phyloP scores from a whole-genome alignment of 495 filamentous ascomycete species.

The Neurospora sp. region DNA sequence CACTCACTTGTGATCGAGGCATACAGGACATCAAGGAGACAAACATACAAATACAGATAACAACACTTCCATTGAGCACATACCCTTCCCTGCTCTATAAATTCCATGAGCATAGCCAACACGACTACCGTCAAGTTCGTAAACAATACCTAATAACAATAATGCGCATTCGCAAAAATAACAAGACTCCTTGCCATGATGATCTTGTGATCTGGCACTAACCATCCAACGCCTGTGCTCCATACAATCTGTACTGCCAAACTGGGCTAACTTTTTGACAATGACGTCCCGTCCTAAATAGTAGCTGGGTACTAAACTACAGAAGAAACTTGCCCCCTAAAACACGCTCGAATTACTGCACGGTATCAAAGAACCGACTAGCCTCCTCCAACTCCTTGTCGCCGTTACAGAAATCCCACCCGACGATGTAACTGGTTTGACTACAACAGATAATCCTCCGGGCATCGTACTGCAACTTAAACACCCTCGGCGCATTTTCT shows the following conservation, averaged over 20 bases:
- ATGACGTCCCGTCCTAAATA: neutral
- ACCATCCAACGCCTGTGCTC: neutral
- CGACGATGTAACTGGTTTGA: constrained; percentile 82
- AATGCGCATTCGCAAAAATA: neutral
- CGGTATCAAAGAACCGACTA: constrained; percentile 59
- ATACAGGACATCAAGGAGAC: neutral
- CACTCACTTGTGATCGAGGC: neutral
- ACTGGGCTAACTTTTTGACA: neutral
- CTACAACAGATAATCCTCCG: constrained; percentile 89
- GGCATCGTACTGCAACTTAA: constrained; percentile 95
- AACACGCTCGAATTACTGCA: constrained; percentile 25
- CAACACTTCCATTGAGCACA: neutral
- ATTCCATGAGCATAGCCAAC: neutral
- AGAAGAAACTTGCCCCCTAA: neutral
- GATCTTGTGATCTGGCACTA: neutral
- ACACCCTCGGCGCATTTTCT: constrained; percentile 59
- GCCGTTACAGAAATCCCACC: constrained; percentile 95
- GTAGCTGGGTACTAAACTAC: neutral
- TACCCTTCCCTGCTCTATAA: neutral
- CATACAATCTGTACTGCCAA: neutral
- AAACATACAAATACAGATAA: neutral
- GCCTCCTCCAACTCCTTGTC: constrained; percentile 76
- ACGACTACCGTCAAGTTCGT: neutral
- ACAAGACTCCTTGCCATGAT: neutral
- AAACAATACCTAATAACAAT: neutral